phyloP scores from a whole-genome alignment of 2,329 filamentous ascomycete genomes.

The Colletotrichum falcatum region DNA sequence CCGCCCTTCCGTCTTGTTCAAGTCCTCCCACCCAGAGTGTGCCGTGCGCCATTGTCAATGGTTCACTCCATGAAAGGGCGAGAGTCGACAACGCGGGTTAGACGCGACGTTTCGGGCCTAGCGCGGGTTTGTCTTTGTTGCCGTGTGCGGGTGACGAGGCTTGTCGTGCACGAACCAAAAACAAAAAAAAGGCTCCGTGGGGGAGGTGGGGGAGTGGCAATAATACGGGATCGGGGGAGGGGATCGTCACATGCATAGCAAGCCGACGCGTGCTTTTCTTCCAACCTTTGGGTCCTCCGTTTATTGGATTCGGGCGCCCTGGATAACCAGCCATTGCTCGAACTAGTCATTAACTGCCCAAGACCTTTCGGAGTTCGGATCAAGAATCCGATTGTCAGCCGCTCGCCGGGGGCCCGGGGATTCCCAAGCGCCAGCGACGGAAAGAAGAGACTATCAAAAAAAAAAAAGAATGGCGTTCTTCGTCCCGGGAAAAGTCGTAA shows the following conservation, averaged over 20 bases:
- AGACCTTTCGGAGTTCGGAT: background rate
- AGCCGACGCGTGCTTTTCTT: background rate
- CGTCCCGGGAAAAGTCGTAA: background rate
- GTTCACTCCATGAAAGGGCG: background rate
- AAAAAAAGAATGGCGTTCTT: background rate
- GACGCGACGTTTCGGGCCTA: background rate
- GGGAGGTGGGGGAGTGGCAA: too few species aligned
- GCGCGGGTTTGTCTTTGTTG: background rate
- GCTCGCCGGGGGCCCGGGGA: too few species aligned
- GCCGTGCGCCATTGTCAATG: background rate
- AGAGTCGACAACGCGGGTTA: background rate
- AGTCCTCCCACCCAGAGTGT: too few species aligned
- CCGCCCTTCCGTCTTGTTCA: background rate
- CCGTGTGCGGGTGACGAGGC: background rate
- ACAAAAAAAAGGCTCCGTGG: background rate
- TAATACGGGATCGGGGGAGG: too few species aligned
- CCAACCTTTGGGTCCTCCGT: too few species aligned
- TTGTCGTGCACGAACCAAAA: background rate
- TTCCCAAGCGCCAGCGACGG: background rate
- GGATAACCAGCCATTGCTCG: too few species aligned
- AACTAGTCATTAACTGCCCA: background rate
- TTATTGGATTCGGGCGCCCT: background rate
- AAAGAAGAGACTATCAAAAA: background rate
- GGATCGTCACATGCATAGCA: constrained; percentile 13
- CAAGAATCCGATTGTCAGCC: too few species aligned